Conservation (phyloP, 2,329 filamentous ascomycete genomes). For the Cercospora zeae-maydis region DNA sequence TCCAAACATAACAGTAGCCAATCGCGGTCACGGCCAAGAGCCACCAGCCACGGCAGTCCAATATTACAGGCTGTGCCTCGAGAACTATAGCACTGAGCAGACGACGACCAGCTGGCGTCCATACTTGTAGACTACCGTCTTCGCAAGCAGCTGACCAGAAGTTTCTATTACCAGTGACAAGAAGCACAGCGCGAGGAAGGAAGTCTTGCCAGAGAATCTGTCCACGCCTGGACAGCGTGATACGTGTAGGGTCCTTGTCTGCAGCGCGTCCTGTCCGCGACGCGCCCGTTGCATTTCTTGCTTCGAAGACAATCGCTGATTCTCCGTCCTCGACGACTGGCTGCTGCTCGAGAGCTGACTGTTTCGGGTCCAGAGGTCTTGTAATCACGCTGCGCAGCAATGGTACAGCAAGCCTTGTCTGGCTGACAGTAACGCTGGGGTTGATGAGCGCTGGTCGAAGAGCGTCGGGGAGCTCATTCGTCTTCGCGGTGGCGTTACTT, state of each 20-base stretch:
- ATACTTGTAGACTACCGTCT: slow-evolving; percentile 83
- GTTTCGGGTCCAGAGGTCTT: slow-evolving; percentile 69
- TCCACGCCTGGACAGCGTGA: slow-evolving; percentile 77
- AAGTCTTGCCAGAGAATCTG: slow-evolving; percentile 90
- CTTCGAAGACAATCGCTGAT: slow-evolving; percentile 71
- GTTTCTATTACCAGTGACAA: slow-evolving; percentile 82
- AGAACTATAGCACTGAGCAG: slow-evolving; percentile 79
- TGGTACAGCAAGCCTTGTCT: slow-evolving; percentile 81
- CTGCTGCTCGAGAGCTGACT: slow-evolving; percentile 47
- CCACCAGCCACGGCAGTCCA: slow-evolving; percentile 88
- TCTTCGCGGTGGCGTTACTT: slow-evolving; percentile 56
- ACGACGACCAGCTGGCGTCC: slow-evolving; percentile 86
- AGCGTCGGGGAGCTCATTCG: slow-evolving; percentile 65
- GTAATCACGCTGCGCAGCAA: slow-evolving; percentile 80
- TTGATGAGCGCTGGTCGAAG: slow-evolving; percentile 84
- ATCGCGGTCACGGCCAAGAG: slow-evolving; percentile 83
- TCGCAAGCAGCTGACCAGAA: slow-evolving; percentile 94
- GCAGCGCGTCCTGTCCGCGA: slow-evolving; percentile 58
- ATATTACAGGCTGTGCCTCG: slow-evolving; percentile 88
- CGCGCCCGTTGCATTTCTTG: slow-evolving; percentile 69
- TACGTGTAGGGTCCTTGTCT: slow-evolving; percentile 75
- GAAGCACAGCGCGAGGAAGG: slow-evolving; percentile 77
- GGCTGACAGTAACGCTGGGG: slow-evolving; percentile 74
- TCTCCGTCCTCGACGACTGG: slow-evolving; percentile 54
- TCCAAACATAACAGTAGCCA: slow-evolving; percentile 91